Base-by-base conservation (phyloP, 75 land plant species). In the Cryptomeria japonica region DNA sequence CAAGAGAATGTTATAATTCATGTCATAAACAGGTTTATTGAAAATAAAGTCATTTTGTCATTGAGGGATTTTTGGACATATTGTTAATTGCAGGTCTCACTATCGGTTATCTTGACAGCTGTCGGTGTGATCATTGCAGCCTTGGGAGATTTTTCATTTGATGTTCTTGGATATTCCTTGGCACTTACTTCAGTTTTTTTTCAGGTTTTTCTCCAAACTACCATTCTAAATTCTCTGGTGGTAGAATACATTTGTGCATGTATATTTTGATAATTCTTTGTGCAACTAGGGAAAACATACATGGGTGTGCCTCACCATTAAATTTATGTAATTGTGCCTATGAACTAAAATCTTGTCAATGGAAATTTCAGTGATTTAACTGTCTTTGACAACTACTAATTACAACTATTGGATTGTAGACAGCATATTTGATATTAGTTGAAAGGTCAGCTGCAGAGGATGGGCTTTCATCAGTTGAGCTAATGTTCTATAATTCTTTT, bases 391-490 rank as follows among this genome's bases (percentile, higher is more conserved):
- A 39, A 61, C 77, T 56, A 85, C 86, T 85, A 61, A 61, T 61
- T 37, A 85, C 55, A 46, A 41, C 11, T 46, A 46, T 85, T 85
- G 58, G 9, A 55, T 46, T 92, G 84, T 95, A 98, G 98, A 98
- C 99, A 49, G 96, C 96, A 93, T 98, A 98, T 87, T 92, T 98
- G 84, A 94, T 98, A 1, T 87, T 98, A 84, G 99, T 98, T 73
- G 99, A 98, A 92, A 94, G 92, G 87, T 97, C 99, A 61, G 99
- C 97, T 88, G 95, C 93, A 80, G 97, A 98, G 87, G 97, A 96
- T 91, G 99, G 99, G 84, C 93, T 97, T 86, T 94, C 97, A 31
- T 98, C 99, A 70, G 85, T 94, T 88, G 99, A 98, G 86, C 92
- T 98, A 34, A 95, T 98, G 97, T 89, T 93, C 56, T 98, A 97